A percentile compares a stretch with the other conserved stretches of the same genome.
phyloP scores from a whole-genome alignment of 2,329 filamentous ascomycete genomes.

The Botrytis elliptica region DNA sequence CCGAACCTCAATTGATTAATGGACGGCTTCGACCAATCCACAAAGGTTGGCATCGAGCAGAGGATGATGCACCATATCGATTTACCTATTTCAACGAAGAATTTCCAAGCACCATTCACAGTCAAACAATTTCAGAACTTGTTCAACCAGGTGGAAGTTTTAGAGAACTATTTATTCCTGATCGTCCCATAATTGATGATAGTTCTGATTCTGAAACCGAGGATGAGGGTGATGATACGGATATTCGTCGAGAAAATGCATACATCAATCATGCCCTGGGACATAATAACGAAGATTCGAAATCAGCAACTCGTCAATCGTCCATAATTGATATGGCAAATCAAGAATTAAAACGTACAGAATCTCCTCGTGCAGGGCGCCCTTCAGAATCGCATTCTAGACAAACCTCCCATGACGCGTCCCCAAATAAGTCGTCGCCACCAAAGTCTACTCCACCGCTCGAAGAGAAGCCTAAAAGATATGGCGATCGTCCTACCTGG shows the following conservation, averaged over 20 bases:
- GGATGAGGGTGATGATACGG: conserved; percentile 38
- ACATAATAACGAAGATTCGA: conserved; percentile 45
- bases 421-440: conserved; percentile 32
- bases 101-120: conserved; percentile 92
- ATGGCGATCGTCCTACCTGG: conserved; percentile 87
- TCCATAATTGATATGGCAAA: conserved; percentile 33
- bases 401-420: conserved; percentile 29
- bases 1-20: conserved; percentile 88
- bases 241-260: conserved; percentile 35
- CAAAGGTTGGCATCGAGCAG: conserved; percentile 78
- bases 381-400: conserved; percentile 22
- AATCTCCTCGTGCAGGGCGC: conserved; percentile 6
- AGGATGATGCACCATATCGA: conserved; percentile 87
- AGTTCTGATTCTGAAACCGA: conserved; percentile 64
- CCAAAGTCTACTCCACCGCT: conserved; percentile 19
- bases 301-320: conserved; percentile 45
- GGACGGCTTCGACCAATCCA: conserved; percentile 81
- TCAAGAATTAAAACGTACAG: conserved; percentile 28
- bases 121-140: conserved; percentile 90
- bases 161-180: conserved; percentile 84
- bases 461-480: conserved; percentile 50
- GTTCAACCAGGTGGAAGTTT: conserved; percentile 83
- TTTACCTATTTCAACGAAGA: conserved; percentile 99
- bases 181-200: conserved; percentile 73
- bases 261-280: conserved; percentile 34